A percentile compares a stretch with the other conserved stretches of the same genome.
Evolutionary conservation across 192 early-diverging fungal genomes (phyloP).

Genomic region (Piromyces finnis): DNA sequence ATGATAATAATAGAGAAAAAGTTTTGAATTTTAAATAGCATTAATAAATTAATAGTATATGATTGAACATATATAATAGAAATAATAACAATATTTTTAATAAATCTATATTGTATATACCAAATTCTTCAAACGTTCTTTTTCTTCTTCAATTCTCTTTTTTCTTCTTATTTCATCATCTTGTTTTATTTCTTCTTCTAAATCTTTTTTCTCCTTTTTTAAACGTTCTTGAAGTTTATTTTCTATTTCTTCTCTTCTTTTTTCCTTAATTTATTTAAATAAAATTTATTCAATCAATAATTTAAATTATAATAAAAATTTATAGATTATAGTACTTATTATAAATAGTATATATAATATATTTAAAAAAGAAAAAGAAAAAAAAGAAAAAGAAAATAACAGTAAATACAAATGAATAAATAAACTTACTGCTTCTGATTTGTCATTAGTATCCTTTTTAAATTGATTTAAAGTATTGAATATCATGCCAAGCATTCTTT

Average conservation of each 20-base stretch:
- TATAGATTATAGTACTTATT: not conserved
- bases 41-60: too few species aligned
- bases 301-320: not conserved
- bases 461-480: not conserved
- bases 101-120: not conserved
- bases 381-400: too few species aligned
- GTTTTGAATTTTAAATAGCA: too few species aligned
- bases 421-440: not conserved
- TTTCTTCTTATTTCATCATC: not conserved
- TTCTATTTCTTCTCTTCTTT: not conserved
- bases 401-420: too few species aligned
- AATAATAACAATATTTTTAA: too few species aligned
- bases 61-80: too few species aligned
- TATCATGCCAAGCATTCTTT: not conserved
- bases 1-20: too few species aligned
- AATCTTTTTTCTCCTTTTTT: not conserved
- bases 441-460: not conserved
- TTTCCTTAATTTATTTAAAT: not conserved
- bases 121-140: not conserved
- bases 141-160: not conserved
- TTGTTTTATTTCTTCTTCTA: not conserved
- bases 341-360: not conserved
- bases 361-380: not conserved
- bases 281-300: too few species aligned
- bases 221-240: not conserved